Evolutionary conservation across 2,329 filamentous ascomycete species (phyloP).

Genomic region (Ophidiomyces ophidiicola): DNA sequence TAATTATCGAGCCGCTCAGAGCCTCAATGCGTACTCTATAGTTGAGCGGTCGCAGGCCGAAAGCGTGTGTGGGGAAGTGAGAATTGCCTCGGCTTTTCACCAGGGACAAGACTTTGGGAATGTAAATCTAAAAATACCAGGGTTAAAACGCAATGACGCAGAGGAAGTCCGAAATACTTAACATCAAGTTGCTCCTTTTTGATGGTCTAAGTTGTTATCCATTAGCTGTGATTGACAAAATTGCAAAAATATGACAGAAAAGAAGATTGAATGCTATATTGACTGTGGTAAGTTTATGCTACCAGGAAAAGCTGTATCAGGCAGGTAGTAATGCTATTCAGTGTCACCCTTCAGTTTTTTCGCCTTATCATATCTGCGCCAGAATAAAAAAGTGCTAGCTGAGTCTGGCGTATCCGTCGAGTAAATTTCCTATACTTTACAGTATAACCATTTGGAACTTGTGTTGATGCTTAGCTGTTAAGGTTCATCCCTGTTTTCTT

Average conservation of each 20-base stretch:
- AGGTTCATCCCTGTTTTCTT: constrained; percentile 63
- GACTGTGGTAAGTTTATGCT: constrained; percentile 49
- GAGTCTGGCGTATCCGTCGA: constrained; percentile 52
- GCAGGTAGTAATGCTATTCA: constrained; percentile 24
- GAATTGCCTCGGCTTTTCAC: no score
- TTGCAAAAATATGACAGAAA: constrained; percentile 4
- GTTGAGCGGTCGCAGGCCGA: no score
- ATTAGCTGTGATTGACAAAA: neutral
- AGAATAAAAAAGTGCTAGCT: constrained; percentile 43
- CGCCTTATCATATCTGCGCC: constrained; percentile 46
- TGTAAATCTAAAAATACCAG: no score
- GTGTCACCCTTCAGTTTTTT: constrained; percentile 50
- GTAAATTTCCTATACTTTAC: constrained; percentile 40
- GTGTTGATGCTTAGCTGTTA: neutral
- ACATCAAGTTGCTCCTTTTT: no score
- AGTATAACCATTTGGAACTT: neutral
- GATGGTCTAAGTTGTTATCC: no score
- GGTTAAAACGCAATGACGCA: no score
- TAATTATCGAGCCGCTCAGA: no score
- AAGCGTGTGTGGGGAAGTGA: no score
- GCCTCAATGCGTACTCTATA: no score
- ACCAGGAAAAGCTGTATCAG: neutral
- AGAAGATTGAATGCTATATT: constrained; percentile 52
- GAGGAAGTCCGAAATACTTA: no score
- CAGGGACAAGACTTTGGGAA: no score